A percentile compares a stretch with the other conserved stretches of the same genome.
Evolutionary conservation across 345 rosid species (phyloP).

Genomic region (Eutrema heterophyllum): DNA sequence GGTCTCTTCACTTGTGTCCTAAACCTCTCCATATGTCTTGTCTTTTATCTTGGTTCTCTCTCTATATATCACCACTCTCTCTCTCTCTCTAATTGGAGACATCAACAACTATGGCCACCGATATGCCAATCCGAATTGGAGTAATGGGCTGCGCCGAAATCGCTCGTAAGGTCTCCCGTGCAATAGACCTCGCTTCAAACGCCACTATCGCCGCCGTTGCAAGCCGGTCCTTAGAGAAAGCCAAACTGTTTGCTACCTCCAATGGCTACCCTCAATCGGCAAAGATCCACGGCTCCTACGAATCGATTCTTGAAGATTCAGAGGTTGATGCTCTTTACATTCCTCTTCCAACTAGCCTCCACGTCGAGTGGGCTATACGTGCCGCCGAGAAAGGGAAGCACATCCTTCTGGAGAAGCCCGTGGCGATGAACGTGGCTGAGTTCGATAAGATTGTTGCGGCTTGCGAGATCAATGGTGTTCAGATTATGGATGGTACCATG

Average conservation of each 20-base stretch:
- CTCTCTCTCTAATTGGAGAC: not conserved
- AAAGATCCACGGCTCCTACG: not conserved
- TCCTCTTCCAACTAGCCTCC: constrained; percentile 38
- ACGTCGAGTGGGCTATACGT: constrained; percentile 62
- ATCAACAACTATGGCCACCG: constrained; percentile 24
- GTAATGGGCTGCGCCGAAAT: constrained; percentile 76
- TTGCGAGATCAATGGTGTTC: constrained; percentile 69
- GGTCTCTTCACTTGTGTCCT: too few species aligned
- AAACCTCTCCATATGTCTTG: too few species aligned
- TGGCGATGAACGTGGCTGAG: constrained; percentile 53
- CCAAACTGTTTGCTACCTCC: not conserved
- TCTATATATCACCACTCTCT: not conserved
- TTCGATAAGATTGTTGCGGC: constrained; percentile 59
- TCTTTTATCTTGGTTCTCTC: not conserved
- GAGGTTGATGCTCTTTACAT: not conserved
- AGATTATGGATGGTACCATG: constrained; percentile 95
- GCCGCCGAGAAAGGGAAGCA: constrained; percentile 79
- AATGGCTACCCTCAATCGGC: not conserved
- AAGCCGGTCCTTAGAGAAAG: constrained; percentile 55
- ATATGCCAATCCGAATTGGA: constrained; percentile 43
- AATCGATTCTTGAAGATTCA: not conserved
- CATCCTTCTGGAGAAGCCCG: constrained; percentile 76
- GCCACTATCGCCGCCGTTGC: constrained; percentile 61
- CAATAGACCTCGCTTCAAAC: constrained; percentile 63
- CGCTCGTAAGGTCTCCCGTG: constrained; percentile 70